These are phyloP conservation scores for Poa pratensis DNA, from an alignment of 176 grass and related monocot genomes.

Conservation along the genomic window DNA sequence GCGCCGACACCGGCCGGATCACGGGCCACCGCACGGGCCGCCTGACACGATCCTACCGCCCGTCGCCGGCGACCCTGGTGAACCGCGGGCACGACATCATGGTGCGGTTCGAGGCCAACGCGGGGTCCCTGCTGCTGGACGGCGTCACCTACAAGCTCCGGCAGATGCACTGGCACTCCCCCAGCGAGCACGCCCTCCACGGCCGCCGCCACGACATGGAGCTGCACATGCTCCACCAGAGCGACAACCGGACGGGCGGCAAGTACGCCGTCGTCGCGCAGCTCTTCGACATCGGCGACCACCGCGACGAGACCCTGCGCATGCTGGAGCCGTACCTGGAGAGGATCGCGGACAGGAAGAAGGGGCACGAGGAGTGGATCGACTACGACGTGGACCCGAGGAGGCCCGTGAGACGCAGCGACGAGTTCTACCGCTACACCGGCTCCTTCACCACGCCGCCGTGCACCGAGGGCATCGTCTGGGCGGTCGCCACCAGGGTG, in stretches of 20 bases:
- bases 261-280: constrained; percentile 58
- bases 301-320: constrained; percentile 55
- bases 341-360: constrained; percentile 38
- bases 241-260: not conserved
- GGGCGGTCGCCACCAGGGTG: constrained; percentile 60
- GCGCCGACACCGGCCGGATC: not conserved
- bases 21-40: not conserved
- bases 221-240: constrained; percentile 83
- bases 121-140: constrained; percentile 59
- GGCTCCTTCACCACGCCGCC: constrained; percentile 84
- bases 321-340: constrained; percentile 61
- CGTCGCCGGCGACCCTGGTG: constrained; percentile 43
- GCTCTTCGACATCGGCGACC: constrained; percentile 49
- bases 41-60: constrained; percentile 49
- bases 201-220: constrained; percentile 63
- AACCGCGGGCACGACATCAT: constrained; percentile 76
- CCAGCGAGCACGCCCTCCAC: constrained; percentile 82
- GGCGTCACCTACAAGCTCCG: constrained; percentile 55
- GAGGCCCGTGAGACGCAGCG: constrained; percentile 43
- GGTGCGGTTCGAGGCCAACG: constrained; percentile 64
- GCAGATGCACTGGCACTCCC: constrained; percentile 89
- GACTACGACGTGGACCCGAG: constrained; percentile 49
- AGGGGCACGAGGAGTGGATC: constrained; percentile 53
- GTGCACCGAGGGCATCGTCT: constrained; percentile 80
- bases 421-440: constrained; percentile 64